phyloP scores from a whole-genome alignment of 1,284 basidiomycete species.

The Lentinula novae-zelandiae region DNA sequence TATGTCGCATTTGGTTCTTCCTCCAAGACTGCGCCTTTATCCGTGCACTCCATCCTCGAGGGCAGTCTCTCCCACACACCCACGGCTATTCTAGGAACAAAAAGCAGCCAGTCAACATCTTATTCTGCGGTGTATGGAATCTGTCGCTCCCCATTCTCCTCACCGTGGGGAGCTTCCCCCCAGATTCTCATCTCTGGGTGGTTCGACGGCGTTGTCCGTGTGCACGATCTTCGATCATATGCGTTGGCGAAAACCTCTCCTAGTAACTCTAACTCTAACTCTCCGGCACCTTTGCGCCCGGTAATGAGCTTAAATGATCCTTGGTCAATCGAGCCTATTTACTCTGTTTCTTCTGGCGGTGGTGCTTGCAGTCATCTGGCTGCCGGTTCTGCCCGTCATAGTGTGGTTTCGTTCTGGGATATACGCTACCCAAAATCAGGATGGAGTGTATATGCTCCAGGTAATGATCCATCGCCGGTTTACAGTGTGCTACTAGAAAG shows the following conservation, averaged over 20 bases:
- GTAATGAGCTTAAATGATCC: conserved; percentile 60
- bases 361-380: conserved; percentile 61
- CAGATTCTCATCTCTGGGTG: conserved; percentile 73
- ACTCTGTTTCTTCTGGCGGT: conserved; percentile 65
- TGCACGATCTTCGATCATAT: conserved; percentile 66
- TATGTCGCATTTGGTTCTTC: conserved; percentile 68
- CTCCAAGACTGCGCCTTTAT: conserved; percentile 48
- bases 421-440: conserved; percentile 54
- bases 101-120: conserved; percentile 24
- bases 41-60: conserved; percentile 48
- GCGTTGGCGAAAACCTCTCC: not conserved
- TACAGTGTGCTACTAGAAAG: conserved; percentile 69
- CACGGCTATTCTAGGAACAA: conserved; percentile 37
- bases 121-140: conserved; percentile 71
- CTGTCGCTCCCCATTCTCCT: conserved; percentile 50
- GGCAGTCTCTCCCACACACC: conserved; percentile 43
- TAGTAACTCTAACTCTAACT: not conserved
- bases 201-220: conserved; percentile 69
- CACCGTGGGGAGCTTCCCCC: conserved; percentile 65
- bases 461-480: conserved; percentile 70
- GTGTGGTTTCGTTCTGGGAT: conserved; percentile 76
- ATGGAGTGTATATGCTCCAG: conserved; percentile 57
- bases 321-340: conserved; percentile 68
- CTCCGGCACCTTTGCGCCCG: conserved; percentile 40
- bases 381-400: conserved; percentile 70